A percentile compares a stretch with the other conserved stretches of the same genome.
phyloP scores from a whole-genome alignment of 371 early-diverging fungal species.

The Mortierella sp. region DNA sequence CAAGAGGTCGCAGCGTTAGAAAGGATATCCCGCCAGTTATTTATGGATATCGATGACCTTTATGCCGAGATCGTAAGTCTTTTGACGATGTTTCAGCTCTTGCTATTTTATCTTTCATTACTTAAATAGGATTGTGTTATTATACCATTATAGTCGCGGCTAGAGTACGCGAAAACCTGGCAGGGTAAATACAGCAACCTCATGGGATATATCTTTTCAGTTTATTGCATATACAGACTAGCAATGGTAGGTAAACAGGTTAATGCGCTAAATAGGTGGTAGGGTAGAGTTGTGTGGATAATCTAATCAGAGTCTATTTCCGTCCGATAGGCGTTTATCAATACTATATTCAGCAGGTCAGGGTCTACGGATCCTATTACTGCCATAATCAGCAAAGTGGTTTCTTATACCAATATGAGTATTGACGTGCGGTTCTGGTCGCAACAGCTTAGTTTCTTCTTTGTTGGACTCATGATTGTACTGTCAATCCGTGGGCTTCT shows the following conservation, averaged over 20 bases:
- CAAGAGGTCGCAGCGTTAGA: constrained; percentile 75
- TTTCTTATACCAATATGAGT: constrained; percentile 72
- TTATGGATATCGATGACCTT: constrained; percentile 73
- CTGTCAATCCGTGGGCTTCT: constrained; percentile 89
- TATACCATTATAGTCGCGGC: constrained; percentile 61
- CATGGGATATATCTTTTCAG: constrained; percentile 84
- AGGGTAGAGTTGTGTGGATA: neutral
- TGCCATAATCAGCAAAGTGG: constrained; percentile 75
- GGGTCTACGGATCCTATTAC: constrained; percentile 92
- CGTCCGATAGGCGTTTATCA: constrained; percentile 72
- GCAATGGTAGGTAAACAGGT: constrained; percentile 70
- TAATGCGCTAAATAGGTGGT: neutral
- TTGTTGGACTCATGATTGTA: constrained; percentile 91
- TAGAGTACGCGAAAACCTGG: constrained; percentile 77
- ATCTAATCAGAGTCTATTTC: neutral
- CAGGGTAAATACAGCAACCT: constrained; percentile 82
- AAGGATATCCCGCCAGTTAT: constrained; percentile 69
- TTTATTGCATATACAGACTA: constrained; percentile 92
- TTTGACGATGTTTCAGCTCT: neutral
- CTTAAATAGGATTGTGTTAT: neutral
- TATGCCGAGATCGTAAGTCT: constrained; percentile 65
- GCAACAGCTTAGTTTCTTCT: constrained; percentile 91
- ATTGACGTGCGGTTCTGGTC: constrained; percentile 88
- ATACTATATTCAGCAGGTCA: constrained; percentile 80
- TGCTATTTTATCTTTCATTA: neutral